Evolutionary conservation across 305 asterid species (phyloP), one percentile per base, ranked within the genome.

Genomic region (Rubia tinctorum): DNA sequence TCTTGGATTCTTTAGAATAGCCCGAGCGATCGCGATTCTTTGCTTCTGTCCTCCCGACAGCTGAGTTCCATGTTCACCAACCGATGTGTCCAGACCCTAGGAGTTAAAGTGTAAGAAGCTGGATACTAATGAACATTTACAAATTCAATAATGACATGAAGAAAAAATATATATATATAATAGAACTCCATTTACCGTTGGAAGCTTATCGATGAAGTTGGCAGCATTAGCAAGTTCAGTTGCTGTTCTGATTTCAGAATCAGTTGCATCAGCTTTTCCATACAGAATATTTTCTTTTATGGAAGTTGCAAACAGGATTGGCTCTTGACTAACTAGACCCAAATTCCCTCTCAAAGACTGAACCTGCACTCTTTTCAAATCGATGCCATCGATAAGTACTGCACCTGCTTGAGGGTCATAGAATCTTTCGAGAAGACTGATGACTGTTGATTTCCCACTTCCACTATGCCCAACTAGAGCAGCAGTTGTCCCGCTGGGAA

Each of bases 11-110:
- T 88, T 93, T 61, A 93, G 76, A 80, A 93, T 88, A 40, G 98
- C 97, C 60, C 97, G 82, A 13, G 98, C 96, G 73, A 92, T 90
- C 23, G 98, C 98, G 12, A 92, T 75, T 76, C 98, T 77, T 74
- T 92, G 98, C 82, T 92, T 92, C 75, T 92, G 98, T 56, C 98
- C 98, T 6, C 98, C 98, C 0, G 97, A 93, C 55, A 93, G 84
- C 73, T 87, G 93, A 71, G 98, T 85, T n/a, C 98, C 98, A 43
- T 85, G 98, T 75, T 93, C 97, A 1, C 98, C 98, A 70, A 88
- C 98, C 91, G 84, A 87, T 0, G 96, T 89, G 74, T 89, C 90
- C 43, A 90, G 89, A 55, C 98, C 95, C 98, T 92, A 79, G 2
- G 18, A 22, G 44, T 27, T 58, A 34, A n/a, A 45, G 39, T 44